Evolutionary conservation across 352 stramenopile species (phyloP).

Genomic region (Phytopythium vexans): DNA sequence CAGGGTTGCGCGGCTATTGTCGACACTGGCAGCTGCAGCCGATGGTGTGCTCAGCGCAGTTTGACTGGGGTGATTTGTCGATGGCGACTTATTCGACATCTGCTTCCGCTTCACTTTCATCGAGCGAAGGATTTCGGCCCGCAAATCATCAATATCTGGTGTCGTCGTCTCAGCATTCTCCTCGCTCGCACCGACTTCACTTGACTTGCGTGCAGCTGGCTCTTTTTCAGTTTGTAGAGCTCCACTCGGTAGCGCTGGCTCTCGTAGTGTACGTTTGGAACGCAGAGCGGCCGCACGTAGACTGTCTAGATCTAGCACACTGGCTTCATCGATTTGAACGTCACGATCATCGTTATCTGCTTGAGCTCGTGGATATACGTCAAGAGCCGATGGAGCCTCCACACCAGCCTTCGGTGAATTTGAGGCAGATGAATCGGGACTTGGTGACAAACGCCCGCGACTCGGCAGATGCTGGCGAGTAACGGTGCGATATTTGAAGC

Average conservation of each 20-base stretch:
- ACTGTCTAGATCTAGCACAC: constrained; percentile 55
- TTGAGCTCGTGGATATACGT: too few relatives aligned
- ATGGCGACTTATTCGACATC: constrained; percentile 5
- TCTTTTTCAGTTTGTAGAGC: too few relatives aligned
- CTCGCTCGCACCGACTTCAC: constrained; percentile 10
- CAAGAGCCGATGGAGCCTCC: too few relatives aligned
- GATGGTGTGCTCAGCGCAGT: too few relatives aligned
- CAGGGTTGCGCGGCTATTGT: not conserved
- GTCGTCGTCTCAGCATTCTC: too few relatives aligned
- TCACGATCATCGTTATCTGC: too few relatives aligned
- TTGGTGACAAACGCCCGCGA: too few relatives aligned
- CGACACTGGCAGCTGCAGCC: not conserved
- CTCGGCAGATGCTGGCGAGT: not conserved
- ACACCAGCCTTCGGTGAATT: too few relatives aligned
- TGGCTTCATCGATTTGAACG: constrained; percentile 1
- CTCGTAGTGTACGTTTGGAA: constrained; percentile 29
- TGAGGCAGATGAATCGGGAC: too few relatives aligned
- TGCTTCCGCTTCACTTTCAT: constrained; percentile 36
- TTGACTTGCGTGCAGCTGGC: not conserved
- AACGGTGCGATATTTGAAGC: constrained; percentile 45
- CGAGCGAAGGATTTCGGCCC: constrained; percentile 42
- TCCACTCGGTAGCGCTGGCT: too few relatives aligned
- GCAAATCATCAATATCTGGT: constrained; percentile 35
- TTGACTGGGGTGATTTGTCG: too few relatives aligned
- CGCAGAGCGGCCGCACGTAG: constrained; percentile 63